phyloP scores from a whole-genome alignment of 1,139 yeast genomes.

The Yamadazyma blattariae region DNA sequence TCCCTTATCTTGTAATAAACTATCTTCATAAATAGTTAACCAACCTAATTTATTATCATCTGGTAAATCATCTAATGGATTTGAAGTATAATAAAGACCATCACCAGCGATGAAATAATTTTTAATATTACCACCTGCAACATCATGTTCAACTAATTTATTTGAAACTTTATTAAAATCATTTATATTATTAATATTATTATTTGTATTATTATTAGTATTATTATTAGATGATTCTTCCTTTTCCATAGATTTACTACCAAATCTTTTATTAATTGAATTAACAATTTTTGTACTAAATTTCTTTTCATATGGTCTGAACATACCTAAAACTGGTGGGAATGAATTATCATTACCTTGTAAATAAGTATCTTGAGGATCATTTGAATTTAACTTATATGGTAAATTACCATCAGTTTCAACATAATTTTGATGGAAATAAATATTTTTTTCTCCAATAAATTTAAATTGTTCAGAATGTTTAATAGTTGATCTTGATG shows the following conservation, averaged over 20 bases:
- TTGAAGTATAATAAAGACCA: conserved; percentile 43
- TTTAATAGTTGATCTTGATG: not conserved
- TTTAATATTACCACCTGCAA: conserved; percentile 28
- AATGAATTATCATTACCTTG: conserved; percentile 20
- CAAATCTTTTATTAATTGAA: conserved; percentile 16
- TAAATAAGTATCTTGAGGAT: conserved; percentile 31
- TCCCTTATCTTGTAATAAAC: conserved; percentile 31
- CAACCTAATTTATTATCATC: conserved; percentile 60
- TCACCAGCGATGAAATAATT: conserved; percentile 52
- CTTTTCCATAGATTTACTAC: too few species aligned
- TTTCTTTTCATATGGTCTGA: conserved; percentile 52
- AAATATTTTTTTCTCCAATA: conserved; percentile 25
- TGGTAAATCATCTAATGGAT: conserved; percentile 59
- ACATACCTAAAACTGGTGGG: conserved; percentile 46
- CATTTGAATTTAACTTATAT: conserved; percentile 15
- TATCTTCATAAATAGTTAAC: conserved; percentile 58
- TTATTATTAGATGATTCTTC: conserved; percentile 6
- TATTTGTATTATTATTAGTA: conserved; percentile 3
- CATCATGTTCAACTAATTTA: conserved; percentile 18
- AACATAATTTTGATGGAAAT: conserved; percentile 30
- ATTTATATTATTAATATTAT: too few species aligned
- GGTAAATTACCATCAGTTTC: conserved; percentile 12
- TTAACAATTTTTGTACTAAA: conserved; percentile 39
- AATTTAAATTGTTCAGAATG: conserved; percentile 20
- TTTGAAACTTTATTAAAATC: conserved; percentile 10